Evolutionary conservation across 2,329 filamentous ascomycete species (phyloP), one percentile per base, ranked within the genome.

Genomic region (Amylocarpus encephaloides): DNA sequence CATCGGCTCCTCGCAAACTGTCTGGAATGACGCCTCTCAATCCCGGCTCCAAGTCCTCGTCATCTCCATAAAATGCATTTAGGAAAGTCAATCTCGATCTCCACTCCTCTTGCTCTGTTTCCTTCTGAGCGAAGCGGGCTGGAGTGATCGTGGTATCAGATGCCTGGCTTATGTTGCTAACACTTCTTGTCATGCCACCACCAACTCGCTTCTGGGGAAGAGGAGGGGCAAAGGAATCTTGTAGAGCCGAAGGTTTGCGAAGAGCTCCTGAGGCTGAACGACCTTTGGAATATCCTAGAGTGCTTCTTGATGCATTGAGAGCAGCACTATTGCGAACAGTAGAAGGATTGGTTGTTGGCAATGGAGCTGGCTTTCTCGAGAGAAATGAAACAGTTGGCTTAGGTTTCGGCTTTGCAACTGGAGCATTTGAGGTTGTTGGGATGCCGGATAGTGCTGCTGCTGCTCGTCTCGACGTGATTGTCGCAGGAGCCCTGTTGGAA

Each of bases 271-370:
- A 73, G 2, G 75, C 71, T 10, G 72, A 71, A 32, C 88, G 80
- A 32, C 91, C 90, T 66, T 86, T 88, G 49, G 80, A 87, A 65
- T 95, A 95, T 13, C 91, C 91, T 38, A 95, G 77, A 0, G 90
- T 95, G 49, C 82, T 91, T 55, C 83, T 81, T 1, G 90, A 95
- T 5, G 82, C 82, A 5, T 79, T 79, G 18, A 79, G 76, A 1
- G 85, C 83, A 10, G 78, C 73, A 7, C 76, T 76, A 56, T 80
- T 78, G 42, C 82, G 79, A 59, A 79, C 73, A 9, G 67, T 64
- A n/a, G 74, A 73, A 1, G 74, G 68, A 43, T 68, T 65, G 53
- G 76, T 77, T 6, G 55, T 69, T 2, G 74, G 68, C 5, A 68
- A 59, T 5, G 68, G 60, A n/a, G 70, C 64, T 46, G 74, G 75